Evolutionary conservation across 2,329 filamentous ascomycete species (phyloP), one percentile per base, ranked within the genome.

Genomic region (Hypomyces perniciosus): DNA sequence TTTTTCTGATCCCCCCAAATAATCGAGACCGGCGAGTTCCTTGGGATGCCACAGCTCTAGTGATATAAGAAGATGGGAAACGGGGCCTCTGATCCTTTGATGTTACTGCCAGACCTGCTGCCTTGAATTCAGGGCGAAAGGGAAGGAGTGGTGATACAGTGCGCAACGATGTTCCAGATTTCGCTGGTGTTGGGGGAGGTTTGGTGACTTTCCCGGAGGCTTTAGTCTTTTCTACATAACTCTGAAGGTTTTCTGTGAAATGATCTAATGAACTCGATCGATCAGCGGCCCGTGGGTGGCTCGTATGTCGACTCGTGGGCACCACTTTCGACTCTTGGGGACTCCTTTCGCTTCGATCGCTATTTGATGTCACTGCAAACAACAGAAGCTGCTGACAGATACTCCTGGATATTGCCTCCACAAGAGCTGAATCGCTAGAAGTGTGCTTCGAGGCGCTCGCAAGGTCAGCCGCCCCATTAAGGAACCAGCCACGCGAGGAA

Each of bases 81-180:
- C 58, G 20, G 52, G 67, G 62, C 72, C 73, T 56, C 73, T 79
- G 53, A 55, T 68, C 54, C 42, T 64, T 64, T 34, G 79, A 80
- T 8, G 80, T 82, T 1, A 83, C 74, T 2, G 79, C 78, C 45
- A 83, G 68, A 1, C 79, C 78, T 48, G 76, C 78, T 51, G 71
- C 71, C 50, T 66, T 67, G 54, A 83, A 81, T 53, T 83, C 72
- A 4, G 72, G 66, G 43, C 71, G 73, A 57, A 76, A 83, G 2
- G 79, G 79, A 28, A 80, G 60, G 3, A 83, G 64, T 30, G 75
- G 76, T 28, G 73, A 69, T 13, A 83, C 68, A 2, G 80, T 82
- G 52, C 73, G 71, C 42, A 74, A 64, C 39, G 72, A 80, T 44
- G 62, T 57, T n/a, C 62, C 67, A 3, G 74, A 74, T 9, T 68